Conservation (phyloP, 441 rosid species). For the Rhodomyrtus psidioides region DNA sequence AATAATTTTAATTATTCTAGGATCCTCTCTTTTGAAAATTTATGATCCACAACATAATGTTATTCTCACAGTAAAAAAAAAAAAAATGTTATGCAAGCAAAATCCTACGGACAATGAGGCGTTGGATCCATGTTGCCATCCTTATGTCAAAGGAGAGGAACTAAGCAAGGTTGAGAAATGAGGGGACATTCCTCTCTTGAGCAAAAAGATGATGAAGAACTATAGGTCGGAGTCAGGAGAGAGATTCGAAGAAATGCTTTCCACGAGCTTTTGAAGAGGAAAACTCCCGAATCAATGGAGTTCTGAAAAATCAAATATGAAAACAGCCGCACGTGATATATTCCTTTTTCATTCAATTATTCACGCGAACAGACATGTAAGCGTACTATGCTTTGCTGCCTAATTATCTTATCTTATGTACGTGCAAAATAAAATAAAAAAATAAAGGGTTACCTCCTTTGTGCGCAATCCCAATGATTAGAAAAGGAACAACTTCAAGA, state of each 20-base stretch:
- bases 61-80: too few relatives aligned
- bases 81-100: too few relatives aligned
- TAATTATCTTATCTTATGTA: background rate
- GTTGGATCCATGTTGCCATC: background rate
- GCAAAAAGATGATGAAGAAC: background rate
- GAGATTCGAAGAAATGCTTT: background rate
- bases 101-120: background rate
- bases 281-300: background rate
- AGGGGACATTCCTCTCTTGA: background rate
- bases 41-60: too few relatives aligned
- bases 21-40: too few relatives aligned
- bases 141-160: background rate
- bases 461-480: background rate
- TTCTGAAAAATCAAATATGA: background rate
- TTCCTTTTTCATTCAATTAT: background rate
- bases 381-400: background rate
- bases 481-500: background rate
- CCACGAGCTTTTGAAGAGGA: background rate
- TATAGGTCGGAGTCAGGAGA: background rate
- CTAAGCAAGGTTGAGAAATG: background rate
- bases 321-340: background rate
- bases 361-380: background rate
- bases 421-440: background rate
- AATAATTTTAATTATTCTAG: too few relatives aligned
- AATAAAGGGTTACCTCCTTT: background rate